These are phyloP conservation scores for Neurospora tetraspora DNA, from an alignment of 495 filamentous ascomycete genomes.

Conservation along the genomic window DNA sequence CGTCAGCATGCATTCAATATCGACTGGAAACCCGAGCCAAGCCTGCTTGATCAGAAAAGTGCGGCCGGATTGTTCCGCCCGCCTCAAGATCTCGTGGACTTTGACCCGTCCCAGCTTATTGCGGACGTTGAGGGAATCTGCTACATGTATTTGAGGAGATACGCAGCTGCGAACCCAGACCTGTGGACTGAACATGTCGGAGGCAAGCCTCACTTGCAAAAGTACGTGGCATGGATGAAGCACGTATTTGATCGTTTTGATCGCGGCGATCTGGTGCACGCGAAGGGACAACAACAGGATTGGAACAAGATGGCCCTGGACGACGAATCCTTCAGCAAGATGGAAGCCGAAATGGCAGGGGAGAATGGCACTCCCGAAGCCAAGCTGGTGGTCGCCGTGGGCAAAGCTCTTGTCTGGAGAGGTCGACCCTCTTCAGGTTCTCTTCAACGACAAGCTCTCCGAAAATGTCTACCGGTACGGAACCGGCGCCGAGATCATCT, in stretches of 20 bases:
- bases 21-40: constrained; percentile 25
- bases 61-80: constrained; percentile 1
- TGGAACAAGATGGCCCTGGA: constrained; percentile 10
- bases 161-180: constrained; percentile 7
- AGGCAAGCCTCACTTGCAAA: constrained; percentile 5
- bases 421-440: constrained; percentile 28
- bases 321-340: neutral
- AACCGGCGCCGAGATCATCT: neutral
- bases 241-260: constrained; percentile 8
- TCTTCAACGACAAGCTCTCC: constrained; percentile 8
- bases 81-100: constrained; percentile 8
- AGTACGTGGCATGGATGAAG: constrained; percentile 19
- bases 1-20: constrained; percentile 7
- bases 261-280: constrained; percentile 10
- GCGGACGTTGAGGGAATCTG: constrained; percentile 10
- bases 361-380: too few species aligned
- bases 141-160: constrained; percentile 6
- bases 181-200: constrained; percentile 1
- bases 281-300: constrained; percentile 5
- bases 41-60: constrained; percentile 2
- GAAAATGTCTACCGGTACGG: constrained; percentile 7
- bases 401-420: constrained; percentile 28
- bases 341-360: too few species aligned
- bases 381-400: constrained; percentile 19
- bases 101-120: constrained; percentile 7